Conservation (phyloP, 805 yeast genomes). For the Wilhelminamyces savonicus region DNA sequence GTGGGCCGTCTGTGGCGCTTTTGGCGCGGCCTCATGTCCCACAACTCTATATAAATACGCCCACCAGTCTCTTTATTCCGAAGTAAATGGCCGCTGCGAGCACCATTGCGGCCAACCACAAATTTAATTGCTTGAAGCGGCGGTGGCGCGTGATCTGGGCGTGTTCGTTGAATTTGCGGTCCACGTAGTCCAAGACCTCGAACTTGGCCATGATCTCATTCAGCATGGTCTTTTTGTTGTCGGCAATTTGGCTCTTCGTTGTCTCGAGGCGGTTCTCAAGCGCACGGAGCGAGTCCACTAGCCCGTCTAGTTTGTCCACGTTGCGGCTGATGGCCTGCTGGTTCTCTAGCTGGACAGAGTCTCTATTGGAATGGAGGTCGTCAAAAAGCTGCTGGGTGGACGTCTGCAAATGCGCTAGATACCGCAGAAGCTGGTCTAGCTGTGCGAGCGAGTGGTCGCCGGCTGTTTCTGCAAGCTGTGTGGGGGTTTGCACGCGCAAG, state of each 20-base stretch:
- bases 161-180: constrained; percentile 20
- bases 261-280: constrained; percentile 20
- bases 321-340: constrained; percentile 20
- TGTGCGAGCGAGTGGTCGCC: too few relatives aligned
- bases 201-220: constrained; percentile 21
- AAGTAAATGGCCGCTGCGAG: too few relatives aligned
- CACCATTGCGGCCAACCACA: constrained; percentile 12
- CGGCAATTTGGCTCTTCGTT: constrained; percentile 16
- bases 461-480: too few relatives aligned
- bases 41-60: too few relatives aligned
- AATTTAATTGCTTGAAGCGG: constrained; percentile 23
- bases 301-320: constrained; percentile 19
- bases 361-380: constrained; percentile 12
- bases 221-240: constrained; percentile 19
- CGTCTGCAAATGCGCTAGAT: constrained; percentile 11
- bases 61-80: too few relatives aligned
- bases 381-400: constrained; percentile 12
- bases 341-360: constrained; percentile 13
- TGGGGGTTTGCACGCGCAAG: too few relatives aligned
- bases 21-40: too few relatives aligned
- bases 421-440: constrained; percentile 10
- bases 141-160: constrained; percentile 16
- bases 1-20: too few relatives aligned
- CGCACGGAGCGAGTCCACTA: constrained; percentile 16
- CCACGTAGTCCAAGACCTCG: constrained; percentile 25